These are phyloP conservation scores for Daedaleopsis sinensis DNA, from an alignment of 768 basidiomycete genomes.

Conservation along the genomic window DNA sequence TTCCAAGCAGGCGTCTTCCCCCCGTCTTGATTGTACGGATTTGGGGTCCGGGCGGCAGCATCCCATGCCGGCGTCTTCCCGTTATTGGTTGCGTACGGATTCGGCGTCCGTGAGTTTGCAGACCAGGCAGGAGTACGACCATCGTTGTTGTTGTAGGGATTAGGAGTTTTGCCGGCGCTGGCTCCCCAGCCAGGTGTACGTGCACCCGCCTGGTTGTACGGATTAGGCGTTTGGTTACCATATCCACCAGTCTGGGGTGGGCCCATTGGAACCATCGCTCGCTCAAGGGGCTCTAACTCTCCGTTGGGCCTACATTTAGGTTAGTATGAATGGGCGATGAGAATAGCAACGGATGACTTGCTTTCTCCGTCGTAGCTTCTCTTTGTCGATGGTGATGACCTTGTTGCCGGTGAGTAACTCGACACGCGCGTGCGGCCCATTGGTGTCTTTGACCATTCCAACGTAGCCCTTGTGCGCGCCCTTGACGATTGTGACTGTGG, in stretches of 20 bases:
- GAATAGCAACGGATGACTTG: constrained; percentile 41
- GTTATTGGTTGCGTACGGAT: constrained; percentile 48
- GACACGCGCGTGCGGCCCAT: constrained; percentile 83
- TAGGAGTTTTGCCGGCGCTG: constrained; percentile 68
- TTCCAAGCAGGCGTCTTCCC: constrained; percentile 56
- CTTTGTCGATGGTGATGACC: constrained; percentile 83
- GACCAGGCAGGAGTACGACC: constrained; percentile 56
- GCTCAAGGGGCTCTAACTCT: constrained; percentile 53
- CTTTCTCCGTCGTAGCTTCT: constrained; percentile 73
- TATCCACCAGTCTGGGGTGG: constrained; percentile 34
- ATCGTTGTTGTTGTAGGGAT: constrained; percentile 57
- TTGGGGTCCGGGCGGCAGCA: constrained; percentile 54
- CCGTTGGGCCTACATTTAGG: constrained; percentile 35
- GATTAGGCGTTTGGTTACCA: constrained; percentile 63
- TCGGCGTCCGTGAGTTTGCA: constrained; percentile 53
- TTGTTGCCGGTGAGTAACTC: constrained; percentile 91
- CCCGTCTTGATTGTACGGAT: constrained; percentile 47
- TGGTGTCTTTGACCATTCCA: constrained; percentile 94
- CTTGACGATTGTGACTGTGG: constrained; percentile 76
- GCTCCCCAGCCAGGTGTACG: constrained; percentile 42
- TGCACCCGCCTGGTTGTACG: constrained; percentile 53
- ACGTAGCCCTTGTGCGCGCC: constrained; percentile 90
- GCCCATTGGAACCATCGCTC: constrained; percentile 33
- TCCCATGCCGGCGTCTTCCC: constrained; percentile 59
- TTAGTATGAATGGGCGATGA: background rate